Conservation (phyloP, 73 alveolate species). For the Paramecium caudatum region DNA sequence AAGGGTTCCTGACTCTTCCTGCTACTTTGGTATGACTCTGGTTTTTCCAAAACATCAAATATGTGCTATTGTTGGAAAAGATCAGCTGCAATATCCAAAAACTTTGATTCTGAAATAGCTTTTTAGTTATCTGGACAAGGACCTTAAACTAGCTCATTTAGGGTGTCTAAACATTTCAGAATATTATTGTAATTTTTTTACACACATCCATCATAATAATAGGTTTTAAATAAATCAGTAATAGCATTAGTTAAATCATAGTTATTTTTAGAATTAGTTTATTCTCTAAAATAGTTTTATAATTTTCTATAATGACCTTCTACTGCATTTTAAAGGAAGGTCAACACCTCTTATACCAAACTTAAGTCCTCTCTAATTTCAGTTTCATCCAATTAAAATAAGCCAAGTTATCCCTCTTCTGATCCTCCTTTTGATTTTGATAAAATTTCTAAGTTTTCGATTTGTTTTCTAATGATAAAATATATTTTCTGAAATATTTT, state of each 20-base stretch:
- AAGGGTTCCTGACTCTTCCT: slow-evolving; percentile 32
- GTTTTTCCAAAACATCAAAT: neutral
- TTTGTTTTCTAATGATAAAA: slow-evolving; percentile 58
- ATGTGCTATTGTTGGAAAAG: slow-evolving; percentile 51
- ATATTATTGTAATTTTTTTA: slow-evolving; percentile 70
- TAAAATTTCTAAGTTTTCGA: slow-evolving; percentile 65
- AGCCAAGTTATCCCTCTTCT: neutral
- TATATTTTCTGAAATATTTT: slow-evolving; percentile 72
- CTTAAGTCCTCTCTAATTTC: slow-evolving; percentile 43
- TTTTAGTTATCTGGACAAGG: slow-evolving; percentile 79
- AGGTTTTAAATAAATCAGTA: slow-evolving; percentile 72
- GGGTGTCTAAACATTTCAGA: slow-evolving; percentile 78
- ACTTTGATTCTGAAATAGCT: slow-evolving; percentile 78
- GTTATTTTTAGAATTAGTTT: slow-evolving; percentile 75
- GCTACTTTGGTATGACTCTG: neutral
- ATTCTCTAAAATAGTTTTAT: slow-evolving; percentile 73
- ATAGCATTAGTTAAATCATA: slow-evolving; percentile 73
- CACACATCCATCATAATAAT: slow-evolving; percentile 67
- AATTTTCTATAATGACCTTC: slow-evolving; percentile 77
- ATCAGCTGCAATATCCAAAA: slow-evolving; percentile 78
- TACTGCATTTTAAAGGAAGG: slow-evolving; percentile 76
- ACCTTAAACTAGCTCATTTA: slow-evolving; percentile 82
- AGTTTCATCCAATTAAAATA: slow-evolving; percentile 40
- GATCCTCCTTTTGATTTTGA: slow-evolving; percentile 70
- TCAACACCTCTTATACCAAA: slow-evolving; percentile 50